A percentile compares a stretch with the other conserved stretches of the same genome.
phyloP scores from a whole-genome alignment of 208 protist species.

The Trypanosoma cruzi region DNA sequence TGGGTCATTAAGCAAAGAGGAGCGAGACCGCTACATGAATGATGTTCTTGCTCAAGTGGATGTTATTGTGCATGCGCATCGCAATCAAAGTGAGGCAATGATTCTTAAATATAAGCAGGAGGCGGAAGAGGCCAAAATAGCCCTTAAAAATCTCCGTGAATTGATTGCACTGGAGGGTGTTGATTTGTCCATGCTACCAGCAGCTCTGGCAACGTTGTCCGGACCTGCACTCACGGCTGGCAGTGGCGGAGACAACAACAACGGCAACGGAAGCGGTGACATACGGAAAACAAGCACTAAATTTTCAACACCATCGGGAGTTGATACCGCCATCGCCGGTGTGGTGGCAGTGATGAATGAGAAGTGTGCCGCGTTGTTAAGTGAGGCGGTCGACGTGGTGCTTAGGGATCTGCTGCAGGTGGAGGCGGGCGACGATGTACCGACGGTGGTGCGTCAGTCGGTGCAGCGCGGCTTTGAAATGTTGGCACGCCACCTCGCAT shows the following conservation, averaged over 20 bases:
- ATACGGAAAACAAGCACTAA: not conserved
- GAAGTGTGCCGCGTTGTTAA: constrained; percentile 20
- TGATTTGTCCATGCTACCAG: constrained; percentile 26
- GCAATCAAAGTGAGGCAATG: constrained; percentile 23
- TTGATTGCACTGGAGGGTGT: constrained; percentile 23
- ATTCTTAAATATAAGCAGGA: constrained; percentile 32
- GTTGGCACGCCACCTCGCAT: constrained; percentile 16
- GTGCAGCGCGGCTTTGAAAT: constrained; percentile 18
- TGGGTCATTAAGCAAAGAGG: constrained; percentile 10
- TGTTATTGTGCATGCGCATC: constrained; percentile 28
- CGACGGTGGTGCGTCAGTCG: constrained; percentile 17
- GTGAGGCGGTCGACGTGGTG: constrained; percentile 13
- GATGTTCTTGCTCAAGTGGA: constrained; percentile 33
- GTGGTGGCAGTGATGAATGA: constrained; percentile 10
- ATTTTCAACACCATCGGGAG: not conserved
- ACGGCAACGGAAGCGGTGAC: not conserved
- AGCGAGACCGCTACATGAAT: constrained; percentile 27
- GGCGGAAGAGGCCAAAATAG: constrained; percentile 20
- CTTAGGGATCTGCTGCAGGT: constrained; percentile 30
- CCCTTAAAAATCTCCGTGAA: constrained; percentile 25
- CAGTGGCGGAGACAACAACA: not conserved
- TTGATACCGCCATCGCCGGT: constrained; percentile 4
- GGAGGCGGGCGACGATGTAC: constrained; percentile 35
- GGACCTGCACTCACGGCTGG: not conserved
- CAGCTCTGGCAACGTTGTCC: constrained; percentile 1